These are phyloP conservation scores for Mycena vitilis DNA, from an alignment of 768 basidiomycete genomes.

Conservation along the genomic window DNA sequence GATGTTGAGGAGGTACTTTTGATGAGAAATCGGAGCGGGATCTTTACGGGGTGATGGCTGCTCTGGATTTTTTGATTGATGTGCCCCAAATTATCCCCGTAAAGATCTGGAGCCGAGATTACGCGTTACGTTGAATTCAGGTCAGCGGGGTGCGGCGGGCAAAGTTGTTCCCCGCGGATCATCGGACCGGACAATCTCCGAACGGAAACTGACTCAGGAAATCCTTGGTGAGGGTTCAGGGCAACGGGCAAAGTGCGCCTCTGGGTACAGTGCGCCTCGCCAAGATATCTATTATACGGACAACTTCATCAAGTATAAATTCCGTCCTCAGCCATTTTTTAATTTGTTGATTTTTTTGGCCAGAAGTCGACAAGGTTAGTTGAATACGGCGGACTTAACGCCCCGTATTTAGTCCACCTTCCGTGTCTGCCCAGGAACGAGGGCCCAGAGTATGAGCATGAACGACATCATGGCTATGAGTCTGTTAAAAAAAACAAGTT, in stretches of 20 bases:
- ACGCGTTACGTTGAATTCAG: background rate
- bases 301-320: too few relatives aligned
- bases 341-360: too few relatives aligned
- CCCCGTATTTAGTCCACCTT: conserved; percentile 17
- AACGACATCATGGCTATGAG: conserved; percentile 30
- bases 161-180: background rate
- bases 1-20: too few relatives aligned
- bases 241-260: background rate
- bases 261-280: too few relatives aligned
- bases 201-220: background rate
- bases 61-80: too few relatives aligned
- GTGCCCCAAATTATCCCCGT: too few relatives aligned
- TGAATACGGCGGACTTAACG: background rate
- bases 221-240: background rate
- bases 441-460: conserved; percentile 28
- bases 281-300: too few relatives aligned
- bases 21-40: too few relatives aligned
- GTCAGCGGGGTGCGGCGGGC: background rate
- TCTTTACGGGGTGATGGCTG: too few relatives aligned
- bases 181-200: conserved; percentile 4
- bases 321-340: too few relatives aligned
- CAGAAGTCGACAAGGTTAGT: background rate
- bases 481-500: background rate
- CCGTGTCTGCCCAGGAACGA: conserved; percentile 17
- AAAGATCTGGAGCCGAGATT: too few relatives aligned